A percentile compares a stretch with the other conserved stretches of the same genome.
phyloP scores from a whole-genome alignment of 179 eudicot species.

The Actinidia polygama region DNA sequence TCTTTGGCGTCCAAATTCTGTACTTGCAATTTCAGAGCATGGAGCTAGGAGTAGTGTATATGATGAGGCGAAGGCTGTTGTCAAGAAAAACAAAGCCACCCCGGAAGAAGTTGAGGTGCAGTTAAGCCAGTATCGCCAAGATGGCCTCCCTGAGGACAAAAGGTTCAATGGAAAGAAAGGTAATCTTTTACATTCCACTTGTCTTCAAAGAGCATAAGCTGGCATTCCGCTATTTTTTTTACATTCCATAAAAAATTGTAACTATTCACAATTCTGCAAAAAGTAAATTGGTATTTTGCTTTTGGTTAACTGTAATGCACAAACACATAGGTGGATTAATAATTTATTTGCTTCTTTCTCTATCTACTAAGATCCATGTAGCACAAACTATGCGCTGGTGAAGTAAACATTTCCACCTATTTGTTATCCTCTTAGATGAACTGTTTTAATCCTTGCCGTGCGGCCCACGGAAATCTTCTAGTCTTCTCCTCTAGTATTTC shows the following conservation, averaged over 20 bases:
- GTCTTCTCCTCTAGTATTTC: neutral
- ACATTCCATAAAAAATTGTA: no score
- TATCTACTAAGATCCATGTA: neutral
- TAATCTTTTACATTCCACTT: conserved; percentile 25
- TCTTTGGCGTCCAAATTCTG: conserved; percentile 82
- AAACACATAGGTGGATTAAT: neutral
- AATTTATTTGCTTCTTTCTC: no score
- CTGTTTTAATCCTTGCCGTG: no score
- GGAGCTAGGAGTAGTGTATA: conserved; percentile 96
- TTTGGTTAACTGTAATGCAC: neutral
- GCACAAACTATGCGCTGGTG: neutral
- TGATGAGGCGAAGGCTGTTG: conserved; percentile 95
- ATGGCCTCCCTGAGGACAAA: conserved; percentile 92
- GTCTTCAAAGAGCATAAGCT: neutral
- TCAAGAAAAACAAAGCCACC: conserved; percentile 89
- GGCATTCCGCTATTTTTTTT: no score
- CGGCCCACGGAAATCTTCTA: no score
- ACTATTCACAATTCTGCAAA: neutral
- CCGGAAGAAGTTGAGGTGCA: conserved; percentile 95
- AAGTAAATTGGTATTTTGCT: neutral
- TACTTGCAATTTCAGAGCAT: conserved; percentile 91
- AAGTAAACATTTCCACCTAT: neutral
- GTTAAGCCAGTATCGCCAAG: conserved; percentile 68
- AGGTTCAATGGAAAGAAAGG: conserved; percentile 89
- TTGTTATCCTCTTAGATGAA: neutral